These are phyloP conservation scores for Rhodocollybia butyracea DNA, from an alignment of 768 basidiomycete species.

Conservation along the genomic window DNA sequence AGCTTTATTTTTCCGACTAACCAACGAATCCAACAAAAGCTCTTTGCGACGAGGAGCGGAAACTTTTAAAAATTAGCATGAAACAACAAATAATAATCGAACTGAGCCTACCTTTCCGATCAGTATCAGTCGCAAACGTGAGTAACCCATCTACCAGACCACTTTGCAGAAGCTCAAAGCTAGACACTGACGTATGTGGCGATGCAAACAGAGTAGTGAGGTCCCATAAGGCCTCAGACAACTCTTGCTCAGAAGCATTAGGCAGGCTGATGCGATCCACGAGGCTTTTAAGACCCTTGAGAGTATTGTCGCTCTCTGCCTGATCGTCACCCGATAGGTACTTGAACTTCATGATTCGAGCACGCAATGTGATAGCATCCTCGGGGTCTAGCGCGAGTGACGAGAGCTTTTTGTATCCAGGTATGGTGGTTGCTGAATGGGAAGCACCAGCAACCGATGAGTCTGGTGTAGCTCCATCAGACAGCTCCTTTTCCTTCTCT, in stretches of 20 bases:
- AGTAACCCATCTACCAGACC: slow-evolving; percentile 88
- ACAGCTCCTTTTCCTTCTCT: slow-evolving; percentile 51
- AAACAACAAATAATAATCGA: background rate
- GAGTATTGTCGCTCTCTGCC: slow-evolving; percentile 56
- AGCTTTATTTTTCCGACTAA: slow-evolving; percentile 45
- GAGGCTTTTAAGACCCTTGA: slow-evolving; percentile 57
- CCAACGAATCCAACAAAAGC: slow-evolving; percentile 77
- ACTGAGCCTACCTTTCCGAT: slow-evolving; percentile 48
- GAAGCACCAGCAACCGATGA: slow-evolving; percentile 25
- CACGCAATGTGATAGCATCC: slow-evolving; percentile 90
- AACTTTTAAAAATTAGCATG: slow-evolving; percentile 42
- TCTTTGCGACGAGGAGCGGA: slow-evolving; percentile 64
- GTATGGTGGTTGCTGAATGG: slow-evolving; percentile 40
- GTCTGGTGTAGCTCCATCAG: slow-evolving; percentile 29
- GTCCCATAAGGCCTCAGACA: slow-evolving; percentile 60
- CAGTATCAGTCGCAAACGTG: slow-evolving; percentile 71
- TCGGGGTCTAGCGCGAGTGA: slow-evolving; percentile 75
- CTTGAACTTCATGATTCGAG: slow-evolving; percentile 85
- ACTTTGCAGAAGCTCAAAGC: slow-evolving; percentile 93
- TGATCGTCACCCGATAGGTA: slow-evolving; percentile 60
- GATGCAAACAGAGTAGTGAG: slow-evolving; percentile 81
- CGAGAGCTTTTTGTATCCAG: slow-evolving; percentile 67
- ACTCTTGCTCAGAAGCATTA: slow-evolving; percentile 58
- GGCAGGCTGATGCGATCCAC: slow-evolving; percentile 60
- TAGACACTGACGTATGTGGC: slow-evolving; percentile 78